phyloP scores from a whole-genome alignment of 2,329 filamentous ascomycete species.

The Fusarium odoratissimum region DNA sequence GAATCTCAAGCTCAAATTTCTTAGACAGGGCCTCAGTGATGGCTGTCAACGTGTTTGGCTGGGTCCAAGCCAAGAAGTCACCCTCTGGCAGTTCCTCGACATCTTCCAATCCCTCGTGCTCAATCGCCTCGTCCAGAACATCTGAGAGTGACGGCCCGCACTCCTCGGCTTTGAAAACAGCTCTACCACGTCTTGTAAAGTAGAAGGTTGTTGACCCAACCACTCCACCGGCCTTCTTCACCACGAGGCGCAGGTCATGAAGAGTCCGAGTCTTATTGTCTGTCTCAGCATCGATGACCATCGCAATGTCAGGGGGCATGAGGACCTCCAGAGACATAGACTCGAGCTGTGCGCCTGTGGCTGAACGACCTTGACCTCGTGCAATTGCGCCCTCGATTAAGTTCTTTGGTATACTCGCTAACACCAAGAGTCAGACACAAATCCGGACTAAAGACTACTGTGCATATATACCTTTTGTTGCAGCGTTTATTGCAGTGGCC shows the following conservation, averaged over 20 bases:
- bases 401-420: conserved; percentile 82
- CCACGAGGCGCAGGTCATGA: conserved; percentile 75
- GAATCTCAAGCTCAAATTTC: conserved; percentile 72
- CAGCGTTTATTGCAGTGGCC: conserved; percentile 75
- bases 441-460: neutral
- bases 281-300: conserved; percentile 87
- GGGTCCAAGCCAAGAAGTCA: conserved; percentile 70
- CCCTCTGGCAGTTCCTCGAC: conserved; percentile 76
- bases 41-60: conserved; percentile 49
- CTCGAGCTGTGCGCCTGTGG: conserved; percentile 81
- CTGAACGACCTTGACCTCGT: conserved; percentile 85
- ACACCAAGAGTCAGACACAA: neutral
- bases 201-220: conserved; percentile 82
- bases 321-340: conserved; percentile 82
- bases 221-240: conserved; percentile 78
- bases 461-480: conserved; percentile 75
- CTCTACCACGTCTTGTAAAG: conserved; percentile 83
- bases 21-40: conserved; percentile 65
- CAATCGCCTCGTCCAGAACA: conserved; percentile 83
- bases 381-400: conserved; percentile 88
- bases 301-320: conserved; percentile 78
- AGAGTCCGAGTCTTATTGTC: conserved; percentile 81
- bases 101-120: conserved; percentile 80
- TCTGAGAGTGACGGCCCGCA: conserved; percentile 71
- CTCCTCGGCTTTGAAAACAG: conserved; percentile 71